Base-by-base conservation (phyloP, 2,329 filamentous ascomycete species). In the Neobulgaria alba region DNA sequence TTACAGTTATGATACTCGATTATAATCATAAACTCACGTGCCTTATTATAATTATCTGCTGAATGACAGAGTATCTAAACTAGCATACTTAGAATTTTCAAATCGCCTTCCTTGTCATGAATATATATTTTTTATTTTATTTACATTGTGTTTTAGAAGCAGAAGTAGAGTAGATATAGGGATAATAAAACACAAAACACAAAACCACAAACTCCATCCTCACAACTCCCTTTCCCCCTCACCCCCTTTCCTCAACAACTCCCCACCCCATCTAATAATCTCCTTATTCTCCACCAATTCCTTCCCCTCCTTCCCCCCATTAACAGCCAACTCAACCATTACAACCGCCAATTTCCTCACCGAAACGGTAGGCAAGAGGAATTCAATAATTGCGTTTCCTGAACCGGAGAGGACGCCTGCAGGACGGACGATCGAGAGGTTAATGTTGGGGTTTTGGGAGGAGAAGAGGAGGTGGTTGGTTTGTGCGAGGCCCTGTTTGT, bases 261-360 rank as follows among this genome's bases (percentile, higher is more conserved):
- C 36, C 41, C 23, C 42, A 2, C 47, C 44, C 33, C 26, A 43
- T 37, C 43, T 19, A 8, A 47, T 29, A 23, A 47, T 39, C 16
- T 19, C 36, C 38, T 42, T 41, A 41, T 49, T 47, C 23, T 14
- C n/a, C 15, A 39, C 23, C 4, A 49, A 4, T 37, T 41, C 14
- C n/a, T n/a, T n/a, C n/a, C n/a, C n/a, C 30, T 47, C 37, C 30
- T 17, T 33, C 7, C 44, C 33, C 32, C 49, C 47, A 41, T 48
- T 49, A 5, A 43, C 12, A n/a, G 31, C 46, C 29, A 49, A 19
- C 39, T 51, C 50, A 30, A 46, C 32, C 42, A 51, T 49, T 4
- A 39, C 43, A 10, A 41, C 41, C 14, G 38, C 43, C 19, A 52
- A 26, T 5, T 38, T 33, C 20, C 39, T 32, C n/a, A 47, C 43